These are phyloP conservation scores for Sporothrix luriei DNA, from an alignment of 2,329 filamentous ascomycete genomes.

Conservation along the genomic window DNA sequence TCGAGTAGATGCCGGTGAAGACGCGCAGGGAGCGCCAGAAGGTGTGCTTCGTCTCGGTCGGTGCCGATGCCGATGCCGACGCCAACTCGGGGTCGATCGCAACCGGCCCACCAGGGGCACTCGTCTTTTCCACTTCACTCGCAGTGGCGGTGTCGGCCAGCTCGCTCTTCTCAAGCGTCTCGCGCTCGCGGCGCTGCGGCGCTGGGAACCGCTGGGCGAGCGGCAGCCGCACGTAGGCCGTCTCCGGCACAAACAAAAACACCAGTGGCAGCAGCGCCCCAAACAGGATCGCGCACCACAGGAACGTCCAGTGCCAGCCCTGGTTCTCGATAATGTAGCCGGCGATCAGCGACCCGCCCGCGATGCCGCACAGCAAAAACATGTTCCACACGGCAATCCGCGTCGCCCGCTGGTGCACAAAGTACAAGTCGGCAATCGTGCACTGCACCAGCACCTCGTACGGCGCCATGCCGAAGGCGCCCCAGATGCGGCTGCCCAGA, in stretches of 20 bases:
- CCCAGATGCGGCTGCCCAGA: conserved; percentile 51
- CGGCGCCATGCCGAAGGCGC: conserved; percentile 54
- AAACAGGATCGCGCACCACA: conserved; percentile 52
- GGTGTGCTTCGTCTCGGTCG: conserved; percentile 39
- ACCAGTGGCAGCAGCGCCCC: conserved; percentile 49
- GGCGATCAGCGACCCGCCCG: conserved; percentile 47
- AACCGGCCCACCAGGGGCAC: background rate
- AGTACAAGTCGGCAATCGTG: conserved; percentile 53
- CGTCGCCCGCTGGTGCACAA: conserved; percentile 51
- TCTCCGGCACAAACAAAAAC: conserved; percentile 55
- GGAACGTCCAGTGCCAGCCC: conserved; percentile 51
- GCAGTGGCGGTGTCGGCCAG: background rate
- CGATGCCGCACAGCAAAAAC: conserved; percentile 47
- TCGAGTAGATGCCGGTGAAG: conserved; percentile 45
- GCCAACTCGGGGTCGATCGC: background rate
- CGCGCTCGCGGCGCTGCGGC: background rate
- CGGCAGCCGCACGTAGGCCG: conserved; percentile 45
- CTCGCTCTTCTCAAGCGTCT: background rate
- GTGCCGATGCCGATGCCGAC: background rate
- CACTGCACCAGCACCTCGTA: conserved; percentile 57
- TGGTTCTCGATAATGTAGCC: conserved; percentile 47
- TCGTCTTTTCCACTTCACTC: background rate
- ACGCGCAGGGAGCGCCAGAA: conserved; percentile 44
- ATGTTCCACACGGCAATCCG: conserved; percentile 49
- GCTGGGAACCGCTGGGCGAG: conserved; percentile 28